Evolutionary conservation across 208 protist genomes (phyloP).

Genomic region (Phytomonas francai): DNA sequence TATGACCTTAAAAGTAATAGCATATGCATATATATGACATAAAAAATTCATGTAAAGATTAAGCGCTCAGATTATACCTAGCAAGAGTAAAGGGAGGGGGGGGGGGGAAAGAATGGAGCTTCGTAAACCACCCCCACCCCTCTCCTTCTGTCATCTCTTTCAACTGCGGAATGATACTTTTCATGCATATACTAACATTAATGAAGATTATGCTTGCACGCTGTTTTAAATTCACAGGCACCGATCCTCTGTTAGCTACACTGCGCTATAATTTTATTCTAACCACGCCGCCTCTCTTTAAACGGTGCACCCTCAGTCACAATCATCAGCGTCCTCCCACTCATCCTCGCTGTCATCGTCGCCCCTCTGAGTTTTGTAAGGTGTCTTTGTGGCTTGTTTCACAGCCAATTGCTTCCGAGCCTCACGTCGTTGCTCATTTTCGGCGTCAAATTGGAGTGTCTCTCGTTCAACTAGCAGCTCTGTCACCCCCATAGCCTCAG

Average conservation of each 20-base stretch:
- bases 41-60: background rate
- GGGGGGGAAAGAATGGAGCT: background rate
- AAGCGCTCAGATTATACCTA: background rate
- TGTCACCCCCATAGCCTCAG: conserved; percentile 25
- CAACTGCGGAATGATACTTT: background rate
- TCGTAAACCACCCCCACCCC: background rate
- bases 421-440: conserved; percentile 5
- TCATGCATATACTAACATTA: background rate
- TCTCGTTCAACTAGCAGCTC: conserved; percentile 28
- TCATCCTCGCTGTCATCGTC: conserved; percentile 19
- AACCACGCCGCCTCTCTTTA: background rate
- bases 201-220: background rate
- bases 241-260: background rate
- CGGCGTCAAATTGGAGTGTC: conserved; percentile 4
- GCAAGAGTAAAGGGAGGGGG: background rate
- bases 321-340: conserved; percentile 9
- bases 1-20: background rate
- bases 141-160: background rate
- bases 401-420: conserved; percentile 8
- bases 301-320: background rate
- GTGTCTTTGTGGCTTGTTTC: background rate
- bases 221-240: background rate
- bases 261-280: background rate
- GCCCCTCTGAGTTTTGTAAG: conserved; percentile 9
- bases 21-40: background rate